Evolutionary conservation across 208 protist species (phyloP).

Genomic region (Wallacemonas sp.): DNA sequence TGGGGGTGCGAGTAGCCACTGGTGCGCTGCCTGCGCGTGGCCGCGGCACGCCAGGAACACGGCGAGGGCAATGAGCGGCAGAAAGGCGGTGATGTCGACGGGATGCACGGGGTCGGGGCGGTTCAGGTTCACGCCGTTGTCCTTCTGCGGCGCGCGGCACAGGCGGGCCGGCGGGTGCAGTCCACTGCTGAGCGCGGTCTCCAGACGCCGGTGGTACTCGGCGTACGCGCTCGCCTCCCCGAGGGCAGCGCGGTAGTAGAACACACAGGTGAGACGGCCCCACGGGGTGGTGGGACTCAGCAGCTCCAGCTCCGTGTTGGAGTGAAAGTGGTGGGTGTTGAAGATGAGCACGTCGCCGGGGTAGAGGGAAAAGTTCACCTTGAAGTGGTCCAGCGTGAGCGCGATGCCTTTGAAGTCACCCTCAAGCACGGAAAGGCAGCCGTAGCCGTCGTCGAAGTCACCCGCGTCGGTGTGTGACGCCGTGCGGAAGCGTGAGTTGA

Average conservation of each 20-base stretch:
- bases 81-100: constrained; percentile 56
- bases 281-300: constrained; percentile 44
- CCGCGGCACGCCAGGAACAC: constrained; percentile 29
- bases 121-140: constrained; percentile 72
- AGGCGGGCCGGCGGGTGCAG: constrained; percentile 18
- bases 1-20: constrained; percentile 17
- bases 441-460: constrained; percentile 92
- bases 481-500: constrained; percentile 91
- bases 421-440: constrained; percentile 81
- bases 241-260: constrained; percentile 86
- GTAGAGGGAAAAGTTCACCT: constrained; percentile 69
- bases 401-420: constrained; percentile 79
- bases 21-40: constrained; percentile 11
- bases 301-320: constrained; percentile 88
- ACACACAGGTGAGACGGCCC: constrained; percentile 85
- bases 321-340: constrained; percentile 92
- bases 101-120: constrained; percentile 50
- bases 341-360: constrained; percentile 90
- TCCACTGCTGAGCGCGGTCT: constrained; percentile 28
- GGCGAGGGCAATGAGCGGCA: constrained; percentile 26
- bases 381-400: constrained; percentile 79
- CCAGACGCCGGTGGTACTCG: constrained; percentile 72
- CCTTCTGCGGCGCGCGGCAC: constrained; percentile 43
- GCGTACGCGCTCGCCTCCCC: constrained; percentile 71
- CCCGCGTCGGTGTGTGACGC: constrained; percentile 89